Conservation (phyloP, 2,329 filamentous ascomycete genomes). For the Fusarium sp. region DNA sequence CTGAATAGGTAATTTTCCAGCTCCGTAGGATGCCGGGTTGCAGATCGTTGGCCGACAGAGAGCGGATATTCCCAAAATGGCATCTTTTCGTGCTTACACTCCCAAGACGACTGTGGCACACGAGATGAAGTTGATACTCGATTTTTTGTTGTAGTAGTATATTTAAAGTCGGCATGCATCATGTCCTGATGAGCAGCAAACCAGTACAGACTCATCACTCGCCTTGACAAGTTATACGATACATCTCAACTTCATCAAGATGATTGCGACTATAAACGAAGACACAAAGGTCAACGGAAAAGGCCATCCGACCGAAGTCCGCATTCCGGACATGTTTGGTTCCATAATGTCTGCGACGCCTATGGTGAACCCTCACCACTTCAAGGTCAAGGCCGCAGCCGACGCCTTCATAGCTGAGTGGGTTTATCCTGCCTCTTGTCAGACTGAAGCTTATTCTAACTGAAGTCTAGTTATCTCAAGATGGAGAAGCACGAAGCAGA, state of each 20-base stretch:
- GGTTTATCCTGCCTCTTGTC: rapidly evolving
- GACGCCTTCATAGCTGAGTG: neutral
- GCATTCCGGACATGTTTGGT: neutral
- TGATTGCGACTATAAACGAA: neutral
- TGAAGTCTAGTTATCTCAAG: neutral
- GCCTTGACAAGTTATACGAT: no score
- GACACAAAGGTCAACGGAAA: neutral
- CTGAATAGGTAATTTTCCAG: neutral
- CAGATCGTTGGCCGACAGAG: neutral
- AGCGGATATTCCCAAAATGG: neutral
- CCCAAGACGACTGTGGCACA: rapidly evolving
- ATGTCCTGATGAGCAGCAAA: rapidly evolving
- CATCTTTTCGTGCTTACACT: neutral
- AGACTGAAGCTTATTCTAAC: rapidly evolving
- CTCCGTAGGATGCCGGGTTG: neutral
- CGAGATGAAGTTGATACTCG: rapidly evolving
- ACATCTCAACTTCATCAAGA: neutral
- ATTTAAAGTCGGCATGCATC: neutral
- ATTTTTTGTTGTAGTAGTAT: rapidly evolving
- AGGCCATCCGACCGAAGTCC: neutral
- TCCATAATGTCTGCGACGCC: neutral
- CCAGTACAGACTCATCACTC: neutral
- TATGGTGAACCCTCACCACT: neutral
- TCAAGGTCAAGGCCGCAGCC: neutral
- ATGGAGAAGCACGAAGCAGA: neutral